Evolutionary conservation across 2,329 filamentous ascomycete species (phyloP), one percentile per base, ranked within the genome.

Genomic region (Orbilia quercus): DNA sequence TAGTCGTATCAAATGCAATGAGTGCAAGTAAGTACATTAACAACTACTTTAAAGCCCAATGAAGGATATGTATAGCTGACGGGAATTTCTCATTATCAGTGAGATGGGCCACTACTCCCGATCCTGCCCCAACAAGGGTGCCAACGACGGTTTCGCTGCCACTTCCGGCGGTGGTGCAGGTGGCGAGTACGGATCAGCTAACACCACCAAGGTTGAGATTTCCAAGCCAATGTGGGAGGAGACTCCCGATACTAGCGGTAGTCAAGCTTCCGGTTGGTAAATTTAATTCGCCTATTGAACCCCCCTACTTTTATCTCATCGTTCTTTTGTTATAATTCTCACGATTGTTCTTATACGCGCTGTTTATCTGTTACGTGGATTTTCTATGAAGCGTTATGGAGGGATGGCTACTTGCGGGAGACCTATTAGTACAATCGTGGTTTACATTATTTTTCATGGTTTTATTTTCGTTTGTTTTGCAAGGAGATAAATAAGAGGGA

Each of bases 141-240:
- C 67, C 16, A 42, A n/a, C 18, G 66, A 36, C 36, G 75, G 31
- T 16, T 65, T 64, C 50, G 71, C 47, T 38, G 63, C 67, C 44
- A 69, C 54, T 7, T 71, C 51, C 23, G 60, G 45, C 28, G 75
- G 54, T 47, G 57, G 28, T 64, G 70, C 71, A 51, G 76, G 38
- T 2, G 38, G 14, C 22, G 53, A 42, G 40, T 50, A 50, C 40
- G 22, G 51, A 16, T 23, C 44, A 7, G 44, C 36, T 18, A 47
- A 47, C 9, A 31, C 55, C 1, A 16, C 31, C 11, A 54, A 54
- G 31, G 12, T 58, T 22, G 62, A 66, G 18, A 58, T 45, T 7
- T 44, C 53, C n/a, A 48, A 67, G 31, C 63, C 38, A 53, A 38
- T 38, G 11, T 67, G 63, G 63, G 48, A 67, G 22, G 45, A 59